Conservation (phyloP, 139 green algal species). For the Choricystis sp. region DNA sequence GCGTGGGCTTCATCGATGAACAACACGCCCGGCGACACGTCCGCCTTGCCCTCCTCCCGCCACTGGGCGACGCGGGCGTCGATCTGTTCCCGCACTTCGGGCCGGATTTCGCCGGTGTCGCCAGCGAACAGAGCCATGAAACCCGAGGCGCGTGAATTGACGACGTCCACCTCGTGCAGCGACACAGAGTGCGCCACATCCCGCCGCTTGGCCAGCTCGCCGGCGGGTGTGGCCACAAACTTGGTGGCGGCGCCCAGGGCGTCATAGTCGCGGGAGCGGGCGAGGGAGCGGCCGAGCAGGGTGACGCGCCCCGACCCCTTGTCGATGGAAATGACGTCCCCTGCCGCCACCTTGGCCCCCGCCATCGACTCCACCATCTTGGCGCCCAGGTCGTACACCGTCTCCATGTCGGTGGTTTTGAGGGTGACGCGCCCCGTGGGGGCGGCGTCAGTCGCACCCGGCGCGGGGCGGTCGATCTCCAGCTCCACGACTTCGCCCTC, state of each 20-base stretch:
- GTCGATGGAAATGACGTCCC: conserved; percentile 94
- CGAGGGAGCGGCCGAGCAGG: conserved; percentile 84
- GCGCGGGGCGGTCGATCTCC: conserved; percentile 76
- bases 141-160: conserved; percentile 55
- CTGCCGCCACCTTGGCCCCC: conserved; percentile 57
- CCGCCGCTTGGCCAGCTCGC: conserved; percentile 94
- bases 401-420: conserved; percentile 99
- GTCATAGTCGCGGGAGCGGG: conserved; percentile 87
- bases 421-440: conserved; percentile 85
- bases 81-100: conserved; percentile 69
- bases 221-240: conserved; percentile 96
- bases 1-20: conserved; percentile 99
- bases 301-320: conserved; percentile 82
- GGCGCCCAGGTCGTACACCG: conserved; percentile 89
- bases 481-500: conserved; percentile 98
- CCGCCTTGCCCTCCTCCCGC: conserved; percentile 97
- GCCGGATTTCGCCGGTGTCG: conserved; percentile 94
- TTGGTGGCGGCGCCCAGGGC: conserved; percentile 85
- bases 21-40: conserved; percentile 93
- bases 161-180: conserved; percentile 43
- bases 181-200: conserved; percentile 95
- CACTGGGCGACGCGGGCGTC: conserved; percentile 66
- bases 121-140: conserved; percentile 96
- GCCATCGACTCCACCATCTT: conserved; percentile 84
- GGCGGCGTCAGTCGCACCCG: background rate